phyloP scores from a whole-genome alignment of 2,329 filamentous ascomycete genomes.

The Hymenoscyphus fraxineus region DNA sequence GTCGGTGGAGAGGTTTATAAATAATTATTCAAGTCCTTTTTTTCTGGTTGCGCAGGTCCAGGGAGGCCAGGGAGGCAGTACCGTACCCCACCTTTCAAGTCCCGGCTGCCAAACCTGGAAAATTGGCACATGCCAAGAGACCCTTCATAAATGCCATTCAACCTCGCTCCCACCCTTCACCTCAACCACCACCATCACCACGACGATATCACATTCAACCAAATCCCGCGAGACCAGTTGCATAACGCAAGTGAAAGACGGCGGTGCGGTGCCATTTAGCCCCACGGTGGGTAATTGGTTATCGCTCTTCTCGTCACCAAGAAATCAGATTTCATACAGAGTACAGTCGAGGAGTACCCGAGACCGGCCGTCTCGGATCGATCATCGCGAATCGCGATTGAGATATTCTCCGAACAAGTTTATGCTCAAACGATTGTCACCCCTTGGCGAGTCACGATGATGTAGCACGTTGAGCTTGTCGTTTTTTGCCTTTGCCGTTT shows the following conservation, averaged over 20 bases:
- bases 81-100: conserved; percentile 1
- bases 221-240: background rate
- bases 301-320: background rate
- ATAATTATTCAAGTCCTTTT: no score
- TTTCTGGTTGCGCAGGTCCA: no score
- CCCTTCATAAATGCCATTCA: background rate
- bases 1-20: no score
- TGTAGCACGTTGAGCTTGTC: background rate
- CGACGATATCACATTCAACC: background rate
- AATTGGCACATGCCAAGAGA: background rate
- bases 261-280: background rate
- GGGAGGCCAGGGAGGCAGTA: no score
- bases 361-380: background rate
- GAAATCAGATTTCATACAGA: background rate
- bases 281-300: background rate
- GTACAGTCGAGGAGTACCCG: background rate
- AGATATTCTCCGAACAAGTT: background rate
- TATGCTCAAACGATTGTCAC: background rate
- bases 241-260: background rate
- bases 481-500: background rate
- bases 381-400: background rate
- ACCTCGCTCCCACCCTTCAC: background rate
- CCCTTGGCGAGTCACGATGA: background rate
- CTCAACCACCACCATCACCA: background rate
- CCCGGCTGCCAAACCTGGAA: background rate